Evolutionary conservation across 2,329 filamentous ascomycete species (phyloP).

Genomic region (Arthrobotrys entomopaga): DNA sequence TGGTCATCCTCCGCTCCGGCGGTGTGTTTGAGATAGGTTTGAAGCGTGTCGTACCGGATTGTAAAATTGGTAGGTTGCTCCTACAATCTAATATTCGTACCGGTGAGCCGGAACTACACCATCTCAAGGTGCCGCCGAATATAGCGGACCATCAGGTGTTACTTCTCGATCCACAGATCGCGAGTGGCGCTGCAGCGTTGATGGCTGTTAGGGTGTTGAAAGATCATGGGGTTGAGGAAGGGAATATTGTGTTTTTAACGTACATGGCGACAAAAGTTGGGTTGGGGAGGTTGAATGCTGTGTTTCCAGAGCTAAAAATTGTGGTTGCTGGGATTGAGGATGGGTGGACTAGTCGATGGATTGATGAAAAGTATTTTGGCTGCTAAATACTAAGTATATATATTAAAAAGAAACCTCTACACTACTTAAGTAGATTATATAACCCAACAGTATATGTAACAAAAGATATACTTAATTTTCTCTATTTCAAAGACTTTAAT

Average conservation of each 20-base stretch:
- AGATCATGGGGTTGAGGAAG: conserved; percentile 87
- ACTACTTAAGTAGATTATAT: too few species aligned
- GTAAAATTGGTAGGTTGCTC: conserved; percentile 84
- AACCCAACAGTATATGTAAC: too few species aligned
- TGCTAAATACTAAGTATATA: conserved; percentile 36
- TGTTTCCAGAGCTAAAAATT: conserved; percentile 86
- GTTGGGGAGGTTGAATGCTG: conserved; percentile 83
- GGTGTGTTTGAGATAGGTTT: conserved; percentile 88
- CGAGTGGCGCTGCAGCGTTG: conserved; percentile 81
- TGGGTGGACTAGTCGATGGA: conserved; percentile 81
- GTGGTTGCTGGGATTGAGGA: conserved; percentile 85
- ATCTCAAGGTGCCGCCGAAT: conserved; percentile 79
- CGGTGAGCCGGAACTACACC: conserved; percentile 92
- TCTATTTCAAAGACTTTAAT: neutral
- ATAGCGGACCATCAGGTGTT: conserved; percentile 80
- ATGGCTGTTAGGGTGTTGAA: conserved; percentile 98
- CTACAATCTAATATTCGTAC: conserved; percentile 88
- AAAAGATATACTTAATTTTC: neutral
- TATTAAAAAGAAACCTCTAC: too few species aligned
- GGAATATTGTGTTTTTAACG: conserved; percentile 89
- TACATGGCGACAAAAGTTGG: conserved; percentile 88
- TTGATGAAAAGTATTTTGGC: conserved; percentile 59
- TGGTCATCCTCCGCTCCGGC: conserved; percentile 87
- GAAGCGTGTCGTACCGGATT: conserved; percentile 90
- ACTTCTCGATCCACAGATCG: conserved; percentile 92